A percentile compares a stretch with the other conserved stretches of the same genome.
phyloP scores from a whole-genome alignment of 1,284 basidiomycete genomes.

The Violaceomyces palustris region DNA sequence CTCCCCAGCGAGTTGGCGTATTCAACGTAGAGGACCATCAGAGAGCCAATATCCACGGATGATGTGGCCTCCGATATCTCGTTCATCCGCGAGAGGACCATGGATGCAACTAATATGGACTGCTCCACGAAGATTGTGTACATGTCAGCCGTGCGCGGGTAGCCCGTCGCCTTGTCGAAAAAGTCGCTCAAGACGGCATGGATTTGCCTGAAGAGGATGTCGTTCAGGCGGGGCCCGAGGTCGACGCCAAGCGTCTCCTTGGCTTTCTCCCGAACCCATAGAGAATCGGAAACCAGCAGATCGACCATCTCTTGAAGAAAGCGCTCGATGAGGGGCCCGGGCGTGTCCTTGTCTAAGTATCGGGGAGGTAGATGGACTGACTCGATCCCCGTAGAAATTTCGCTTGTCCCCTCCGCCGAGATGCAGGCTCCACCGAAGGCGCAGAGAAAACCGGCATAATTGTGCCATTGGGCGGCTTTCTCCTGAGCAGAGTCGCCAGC shows the following conservation, averaged over 20 bases:
- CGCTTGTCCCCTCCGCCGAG: slow-evolving; percentile 3
- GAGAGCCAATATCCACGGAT: slow-evolving; percentile 41
- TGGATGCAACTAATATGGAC: slow-evolving; percentile 40
- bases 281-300: slow-evolving; percentile 44
- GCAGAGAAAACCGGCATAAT: slow-evolving; percentile 73
- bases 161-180: slow-evolving; percentile 44
- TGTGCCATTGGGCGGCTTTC: slow-evolving; percentile 67
- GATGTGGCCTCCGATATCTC: slow-evolving; percentile 16
- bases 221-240: slow-evolving; percentile 30
- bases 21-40: slow-evolving; percentile 48
- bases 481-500: slow-evolving; percentile 52
- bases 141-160: slow-evolving; percentile 39
- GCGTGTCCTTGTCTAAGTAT: slow-evolving; percentile 15
- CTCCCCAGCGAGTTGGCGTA: slow-evolving; percentile 44
- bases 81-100: slow-evolving; percentile 35
- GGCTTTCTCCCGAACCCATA: slow-evolving; percentile 50
- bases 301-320: slow-evolving; percentile 49
- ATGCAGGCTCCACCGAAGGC: slow-evolving; percentile 67
- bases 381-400: background rate
- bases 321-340: slow-evolving; percentile 27
- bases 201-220: slow-evolving; percentile 44
- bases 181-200: slow-evolving; percentile 47
- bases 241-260: slow-evolving; percentile 47
- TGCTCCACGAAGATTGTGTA: slow-evolving; percentile 49
- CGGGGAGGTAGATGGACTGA: slow-evolving; percentile 13